Base-by-base conservation (phyloP, 257 asterid genomes). In the Fraxinus anomala region DNA sequence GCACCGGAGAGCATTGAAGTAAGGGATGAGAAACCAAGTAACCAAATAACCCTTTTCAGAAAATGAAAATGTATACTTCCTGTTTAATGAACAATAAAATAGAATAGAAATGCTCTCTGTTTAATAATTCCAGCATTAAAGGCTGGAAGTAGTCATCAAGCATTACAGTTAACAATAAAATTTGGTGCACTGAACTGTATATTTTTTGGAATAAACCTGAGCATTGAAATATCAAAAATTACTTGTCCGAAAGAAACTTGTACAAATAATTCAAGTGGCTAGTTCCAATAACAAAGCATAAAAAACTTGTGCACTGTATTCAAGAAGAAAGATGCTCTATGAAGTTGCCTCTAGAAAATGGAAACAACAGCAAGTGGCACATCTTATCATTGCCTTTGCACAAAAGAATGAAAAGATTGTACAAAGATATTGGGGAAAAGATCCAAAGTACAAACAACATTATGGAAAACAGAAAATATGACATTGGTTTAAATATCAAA, bases 21-120 rank as follows among this genome's bases (percentile, higher is more conserved):
- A 72, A 70, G 71, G 69, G 68, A 77, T 59, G 80, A n/a, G 40
- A 73, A 72, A 68, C 74, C 69, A 78, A 82, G 13, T 54, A 63
- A 73, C 36, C 39, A 36, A 73, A 54, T 42, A 12, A 42, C 51
- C 59, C n/a, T 72, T 77, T 61, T 49, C 66, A 59, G 69, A 72
- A 75, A 78, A 81, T 37, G 76, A 63, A 78, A 54, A 75, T 71
- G 10, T 37, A 42, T 4, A 72, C 66, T 63, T 69, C 63, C 16
- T 80, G 30, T 66, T 51, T 28, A 63, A 68, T 13, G 59, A 21
- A 70, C 67, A 37, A 23, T 47, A 40, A 33, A 28, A 34, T 66
- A 34, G 77, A 23, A 65, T 59, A 56, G 61, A 72, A 47, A 75
- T 14, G 56, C 56, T 59, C 13, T 68, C 68, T 19, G 17, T 23